A percentile compares a stretch with the other conserved stretches of the same genome.
Conservation (phyloP, 2,329 filamentous ascomycete species). For the Coniella vitis region DNA sequence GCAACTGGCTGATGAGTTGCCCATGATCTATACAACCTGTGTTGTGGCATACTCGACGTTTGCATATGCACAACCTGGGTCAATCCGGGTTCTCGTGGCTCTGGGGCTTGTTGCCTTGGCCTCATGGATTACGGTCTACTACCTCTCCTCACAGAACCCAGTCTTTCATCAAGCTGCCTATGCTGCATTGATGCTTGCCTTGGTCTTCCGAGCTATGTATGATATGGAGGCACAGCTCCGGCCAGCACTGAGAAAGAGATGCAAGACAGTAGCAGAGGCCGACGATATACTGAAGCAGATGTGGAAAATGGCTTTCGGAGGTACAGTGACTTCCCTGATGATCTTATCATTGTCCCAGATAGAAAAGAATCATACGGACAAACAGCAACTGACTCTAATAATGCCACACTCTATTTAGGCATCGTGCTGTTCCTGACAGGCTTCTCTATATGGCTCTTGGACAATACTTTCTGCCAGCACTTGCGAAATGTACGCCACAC, state of each 20-base stretch:
- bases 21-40: conserved; percentile 54
- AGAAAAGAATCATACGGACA: no score
- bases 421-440: conserved; percentile 66
- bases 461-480: conserved; percentile 66
- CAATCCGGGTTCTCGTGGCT: conserved; percentile 26
- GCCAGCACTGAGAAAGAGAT: conserved; percentile 37
- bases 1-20: conserved; percentile 54
- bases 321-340: conserved; percentile 28
- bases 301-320: conserved; percentile 65
- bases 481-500: conserved; percentile 59
- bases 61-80: conserved; percentile 54
- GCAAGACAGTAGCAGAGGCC: conserved; percentile 41
- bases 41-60: conserved; percentile 62
- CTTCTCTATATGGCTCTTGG: conserved; percentile 71
- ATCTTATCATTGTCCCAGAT: neutral
- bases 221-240: conserved; percentile 55
- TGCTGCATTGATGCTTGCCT: conserved; percentile 60
- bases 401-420: conserved; percentile 35
- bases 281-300: conserved; percentile 48
- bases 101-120: conserved; percentile 50
- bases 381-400: no score
- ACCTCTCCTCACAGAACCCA: conserved; percentile 76
- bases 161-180: conserved; percentile 79
- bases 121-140: conserved; percentile 67
- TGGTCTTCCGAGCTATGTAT: conserved; percentile 68